Evolutionary conservation across 108 stramenopile genomes (phyloP), one percentile per base, ranked within the genome.

Genomic region (Cyclotella cryptica): DNA sequence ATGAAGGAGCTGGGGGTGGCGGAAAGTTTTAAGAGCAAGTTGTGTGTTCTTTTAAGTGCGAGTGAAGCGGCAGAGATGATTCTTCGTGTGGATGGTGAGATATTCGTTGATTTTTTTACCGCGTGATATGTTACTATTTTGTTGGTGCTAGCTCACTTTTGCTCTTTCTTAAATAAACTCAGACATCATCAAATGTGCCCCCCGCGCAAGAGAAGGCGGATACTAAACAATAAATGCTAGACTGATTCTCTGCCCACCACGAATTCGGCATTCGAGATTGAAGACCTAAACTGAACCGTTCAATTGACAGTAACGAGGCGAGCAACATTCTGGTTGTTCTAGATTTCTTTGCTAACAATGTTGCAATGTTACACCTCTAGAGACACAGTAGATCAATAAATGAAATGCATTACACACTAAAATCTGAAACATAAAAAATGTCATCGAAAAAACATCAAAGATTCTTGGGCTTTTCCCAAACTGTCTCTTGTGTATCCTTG

Each of bases 41-140:
- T 98, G 29, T 96, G 98, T 66, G 98, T 99, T 13, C 78, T 99
- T 18, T 80, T 97, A 53, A 96, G 96, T 69, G 98, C 99, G 0
- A 90, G 95, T 51, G 99, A 99, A 81, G 99, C 99, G 0, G 98
- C 98, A 1, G 99, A 99, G 77, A 99, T 99, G 98, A 96, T 99
- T 80, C 80, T 99, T 49, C 93, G 99, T 35, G 98, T 99, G 7
- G 99, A 99, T 61, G 90, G 74, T 80, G 51, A 69, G 76, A 35
- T 40, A 6, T 35, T 5, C 29, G 8, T 28, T n/a, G 15, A n/a
- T n/a, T 17, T 58, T 44, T 13, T 10, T 13, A 17, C 12, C 39
- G 14, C 11, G 24, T 53, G 41, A 27, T 72, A 3, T 66, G 40
- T 27, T 24, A 5, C 4, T 24, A 67, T 45, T 46, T 59, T 26